Evolutionary conservation across 768 basidiomycete species (phyloP).

Genomic region (Leccinum uliginosum): DNA sequence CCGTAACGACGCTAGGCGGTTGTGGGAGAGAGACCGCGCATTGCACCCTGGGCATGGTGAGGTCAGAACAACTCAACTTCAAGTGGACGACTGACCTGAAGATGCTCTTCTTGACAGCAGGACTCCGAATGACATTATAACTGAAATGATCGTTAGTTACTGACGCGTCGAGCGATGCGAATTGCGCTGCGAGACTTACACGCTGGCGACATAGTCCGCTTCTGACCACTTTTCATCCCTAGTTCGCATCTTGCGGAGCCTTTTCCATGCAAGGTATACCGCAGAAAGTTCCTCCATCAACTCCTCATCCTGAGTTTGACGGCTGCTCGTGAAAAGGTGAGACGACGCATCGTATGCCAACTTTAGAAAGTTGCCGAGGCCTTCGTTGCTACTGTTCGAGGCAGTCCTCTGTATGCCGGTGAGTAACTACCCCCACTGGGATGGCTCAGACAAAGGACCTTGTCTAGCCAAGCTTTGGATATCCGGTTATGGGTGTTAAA

Average conservation of each 20-base stretch:
- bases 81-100: slow-evolving; percentile 33
- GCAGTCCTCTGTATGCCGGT: slow-evolving; percentile 4
- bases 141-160: slow-evolving; percentile 20
- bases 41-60: slow-evolving; percentile 37
- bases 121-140: slow-evolving; percentile 47
- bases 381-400: slow-evolving; percentile 8
- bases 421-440: background rate
- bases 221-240: slow-evolving; percentile 48
- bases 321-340: slow-evolving; percentile 35
- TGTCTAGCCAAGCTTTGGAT: slow-evolving; percentile 40
- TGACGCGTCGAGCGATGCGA: background rate
- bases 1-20: slow-evolving; percentile 29
- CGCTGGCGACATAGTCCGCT: slow-evolving; percentile 51
- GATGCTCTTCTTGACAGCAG: slow-evolving; percentile 39
- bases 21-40: slow-evolving; percentile 46
- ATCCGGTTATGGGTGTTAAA: slow-evolving; percentile 36
- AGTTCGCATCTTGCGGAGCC: slow-evolving; percentile 39
- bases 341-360: slow-evolving; percentile 34
- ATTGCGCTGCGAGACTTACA: slow-evolving; percentile 33
- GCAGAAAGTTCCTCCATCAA: slow-evolving; percentile 36
- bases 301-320: slow-evolving; percentile 15
- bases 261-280: slow-evolving; percentile 45
- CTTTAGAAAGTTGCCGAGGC: slow-evolving; percentile 23
- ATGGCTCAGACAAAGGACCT: slow-evolving; percentile 25
- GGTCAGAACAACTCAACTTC: background rate